Evolutionary conservation across 805 yeast genomes (phyloP).

Genomic region (Scheffersomyces stipitis): DNA sequence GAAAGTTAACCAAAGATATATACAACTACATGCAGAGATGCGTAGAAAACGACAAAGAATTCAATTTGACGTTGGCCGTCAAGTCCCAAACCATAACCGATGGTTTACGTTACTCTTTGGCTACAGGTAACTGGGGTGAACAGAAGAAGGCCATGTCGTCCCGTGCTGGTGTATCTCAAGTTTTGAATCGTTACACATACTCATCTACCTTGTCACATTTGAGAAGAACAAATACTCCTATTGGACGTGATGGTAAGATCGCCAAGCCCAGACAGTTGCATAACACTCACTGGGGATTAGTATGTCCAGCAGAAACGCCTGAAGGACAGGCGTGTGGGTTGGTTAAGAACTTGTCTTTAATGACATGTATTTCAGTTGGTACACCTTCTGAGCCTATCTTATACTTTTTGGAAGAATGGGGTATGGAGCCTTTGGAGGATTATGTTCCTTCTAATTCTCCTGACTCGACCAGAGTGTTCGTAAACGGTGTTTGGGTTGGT

Average conservation of each 20-base stretch:
- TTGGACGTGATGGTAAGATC: conserved; percentile 98
- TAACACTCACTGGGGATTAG: conserved; percentile 99
- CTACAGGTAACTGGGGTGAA: conserved; percentile 99
- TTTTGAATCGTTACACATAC: conserved; percentile 94
- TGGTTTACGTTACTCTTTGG: conserved; percentile 94
- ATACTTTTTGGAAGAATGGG: conserved; percentile 96
- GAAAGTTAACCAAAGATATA: conserved; percentile 93
- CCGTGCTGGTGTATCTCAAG: conserved; percentile 99
- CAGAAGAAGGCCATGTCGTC: conserved; percentile 99
- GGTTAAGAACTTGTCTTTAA: conserved; percentile 91
- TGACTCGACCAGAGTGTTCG: conserved; percentile 90
- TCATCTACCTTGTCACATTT: conserved; percentile 98
- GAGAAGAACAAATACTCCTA: conserved; percentile 98
- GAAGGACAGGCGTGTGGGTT: conserved; percentile 99
- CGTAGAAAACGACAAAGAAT: conserved; percentile 96
- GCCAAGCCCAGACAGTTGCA: conserved; percentile 99
- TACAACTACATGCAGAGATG: conserved; percentile 98
- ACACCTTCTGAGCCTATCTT: conserved; percentile 94
- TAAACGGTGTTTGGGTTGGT: conserved; percentile 99
- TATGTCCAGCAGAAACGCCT: conserved; percentile 99
- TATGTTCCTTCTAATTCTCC: conserved; percentile 91
- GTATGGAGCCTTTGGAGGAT: conserved; percentile 96
- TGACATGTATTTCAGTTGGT: conserved; percentile 98
- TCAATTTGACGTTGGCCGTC: conserved; percentile 93
- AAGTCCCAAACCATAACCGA: conserved; percentile 96